Evolutionary conservation across 345 rosid genomes (phyloP).

Genomic region (Euphorbia peplus): DNA sequence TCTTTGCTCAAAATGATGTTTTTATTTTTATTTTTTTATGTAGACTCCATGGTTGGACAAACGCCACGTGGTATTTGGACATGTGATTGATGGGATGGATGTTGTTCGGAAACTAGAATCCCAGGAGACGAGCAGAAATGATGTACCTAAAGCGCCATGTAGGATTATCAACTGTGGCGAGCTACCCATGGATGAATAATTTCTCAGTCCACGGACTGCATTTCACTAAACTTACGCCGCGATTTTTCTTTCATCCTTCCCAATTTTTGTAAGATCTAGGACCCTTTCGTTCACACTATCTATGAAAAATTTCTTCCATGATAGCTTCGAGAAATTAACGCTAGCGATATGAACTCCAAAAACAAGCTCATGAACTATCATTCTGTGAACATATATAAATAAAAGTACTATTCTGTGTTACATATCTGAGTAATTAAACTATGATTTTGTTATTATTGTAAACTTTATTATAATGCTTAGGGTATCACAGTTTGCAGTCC

Average conservation of each 20-base stretch:
- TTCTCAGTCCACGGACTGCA: neutral
- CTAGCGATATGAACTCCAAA: constrained; percentile 5
- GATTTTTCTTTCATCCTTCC: neutral
- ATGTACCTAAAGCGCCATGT: constrained; percentile 60
- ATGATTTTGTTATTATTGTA: neutral
- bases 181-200: constrained; percentile 63
- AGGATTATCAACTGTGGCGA: constrained; percentile 81
- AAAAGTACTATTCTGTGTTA: neutral
- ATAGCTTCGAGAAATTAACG: constrained; percentile 12
- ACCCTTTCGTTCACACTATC: constrained; percentile 3
- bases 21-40: neutral
- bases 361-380: constrained; percentile 6
- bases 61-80: constrained; percentile 88
- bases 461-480: neutral
- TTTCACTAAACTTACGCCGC: neutral
- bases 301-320: neutral
- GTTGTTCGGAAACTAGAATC: constrained; percentile 68
- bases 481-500: neutral
- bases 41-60: constrained; percentile 89
- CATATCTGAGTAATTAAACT: neutral
- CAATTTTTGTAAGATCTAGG: neutral
- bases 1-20: neutral
- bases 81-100: constrained; percentile 77
- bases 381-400: neutral
- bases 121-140: constrained; percentile 66